Evolutionary conservation across 306 rosid genomes (phyloP), one percentile per base, ranked within the genome.

Genomic region (Lathyrus aphaca): DNA sequence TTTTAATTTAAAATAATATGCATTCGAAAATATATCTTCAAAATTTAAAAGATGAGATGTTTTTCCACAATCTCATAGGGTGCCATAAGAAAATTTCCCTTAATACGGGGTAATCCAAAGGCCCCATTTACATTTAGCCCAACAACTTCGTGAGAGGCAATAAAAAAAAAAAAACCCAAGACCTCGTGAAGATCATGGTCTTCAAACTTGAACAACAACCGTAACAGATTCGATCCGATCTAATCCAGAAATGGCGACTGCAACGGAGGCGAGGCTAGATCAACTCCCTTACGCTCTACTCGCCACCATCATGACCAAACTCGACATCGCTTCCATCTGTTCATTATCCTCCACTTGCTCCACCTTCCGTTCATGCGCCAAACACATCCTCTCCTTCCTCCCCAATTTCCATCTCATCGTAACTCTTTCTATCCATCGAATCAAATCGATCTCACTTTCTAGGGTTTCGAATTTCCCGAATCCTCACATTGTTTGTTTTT

Each of bases 351-450:
- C 96, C 58, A 90, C 98, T 8, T 87, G 90, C 81, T 82, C 81
- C 66, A 37, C 81, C 66, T 78, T 93, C 84, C 82, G 79, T 5
- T 56, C 84, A 38, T 84, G 86, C 79, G 89, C 87, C 17, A 66
- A 74, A 1, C 91, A 94, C 3, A 81, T 88, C 80, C 83, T 86
- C 77, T 82, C 90, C 3, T 90, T 88, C 82, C 79, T 90, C 23
- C 90, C 96, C 73, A 66, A 51, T 61, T 85, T 90, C 82, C 92
- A 94, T 53, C 90, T 94, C 66, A 85, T 84, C n/a, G 97, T 90
- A 67, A 23, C 79, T 80, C 2, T 51, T 10, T 53, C 3, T 3
- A 53, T 10, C 30, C 0, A 35, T 35, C 39, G 3, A 7, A 35
- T 35, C 3, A 0, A 35, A 35, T 35, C 39, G 39, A 35, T 35